phyloP scores from a whole-genome alignment of 1,284 basidiomycete genomes.

The Ustilago nuda region DNA sequence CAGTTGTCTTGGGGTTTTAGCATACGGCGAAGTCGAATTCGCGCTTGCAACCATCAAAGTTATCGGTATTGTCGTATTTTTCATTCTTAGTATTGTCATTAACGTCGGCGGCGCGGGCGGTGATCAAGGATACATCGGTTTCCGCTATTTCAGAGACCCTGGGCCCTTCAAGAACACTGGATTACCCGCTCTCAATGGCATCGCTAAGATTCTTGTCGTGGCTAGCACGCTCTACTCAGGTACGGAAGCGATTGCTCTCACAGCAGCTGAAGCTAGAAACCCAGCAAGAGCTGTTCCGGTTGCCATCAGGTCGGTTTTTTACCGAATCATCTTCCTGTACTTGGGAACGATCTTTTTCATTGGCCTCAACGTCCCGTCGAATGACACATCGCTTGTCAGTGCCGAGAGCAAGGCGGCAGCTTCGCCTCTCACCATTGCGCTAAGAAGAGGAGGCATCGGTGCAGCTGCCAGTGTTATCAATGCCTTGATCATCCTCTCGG shows the following conservation, averaged over 20 bases:
- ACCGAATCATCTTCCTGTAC: conserved; percentile 80
- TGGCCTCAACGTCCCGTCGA: conserved; percentile 47
- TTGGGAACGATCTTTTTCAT: conserved; percentile 58
- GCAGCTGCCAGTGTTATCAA: conserved; percentile 54
- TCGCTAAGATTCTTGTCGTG: conserved; percentile 76
- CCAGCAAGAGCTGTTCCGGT: conserved; percentile 47
- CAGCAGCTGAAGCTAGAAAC: conserved; percentile 55
- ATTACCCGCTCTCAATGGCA: conserved; percentile 54
- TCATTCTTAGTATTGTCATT: conserved; percentile 53
- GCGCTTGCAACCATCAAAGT: conserved; percentile 47
- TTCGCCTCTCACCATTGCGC: conserved; percentile 56
- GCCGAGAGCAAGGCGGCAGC: conserved; percentile 36
- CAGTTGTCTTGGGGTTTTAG: conserved; percentile 42
- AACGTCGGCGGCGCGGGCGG: conserved; percentile 44
- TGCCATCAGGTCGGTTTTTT: conserved; percentile 74
- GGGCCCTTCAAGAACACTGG: conserved; percentile 69
- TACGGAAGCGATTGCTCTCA: conserved; percentile 74
- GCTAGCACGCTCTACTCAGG: conserved; percentile 75
- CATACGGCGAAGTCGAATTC: conserved; percentile 66
- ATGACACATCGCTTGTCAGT: conserved; percentile 39
- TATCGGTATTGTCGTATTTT: conserved; percentile 46
- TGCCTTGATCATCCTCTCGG: conserved; percentile 52
- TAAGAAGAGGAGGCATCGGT: conserved; percentile 44
- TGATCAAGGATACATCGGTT: conserved; percentile 34
- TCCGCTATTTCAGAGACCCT: conserved; percentile 67